phyloP scores from a whole-genome alignment of 2,329 filamentous ascomycete species.

The Xylaria arbuscula region DNA sequence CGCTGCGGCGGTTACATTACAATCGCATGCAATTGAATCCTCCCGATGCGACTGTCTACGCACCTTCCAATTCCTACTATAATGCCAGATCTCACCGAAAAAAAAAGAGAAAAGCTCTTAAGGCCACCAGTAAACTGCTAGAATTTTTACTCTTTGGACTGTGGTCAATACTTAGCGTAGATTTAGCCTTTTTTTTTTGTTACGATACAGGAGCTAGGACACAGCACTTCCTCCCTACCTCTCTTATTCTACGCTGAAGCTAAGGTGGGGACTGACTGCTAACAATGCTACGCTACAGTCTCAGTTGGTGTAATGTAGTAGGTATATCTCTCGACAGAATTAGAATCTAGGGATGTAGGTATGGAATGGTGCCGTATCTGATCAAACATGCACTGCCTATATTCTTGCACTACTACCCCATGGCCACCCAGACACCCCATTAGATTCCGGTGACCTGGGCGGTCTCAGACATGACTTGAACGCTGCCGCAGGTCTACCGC shows the following conservation, averaged over 20 bases:
- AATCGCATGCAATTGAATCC: slow-evolving; percentile 10
- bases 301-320: too few relatives aligned
- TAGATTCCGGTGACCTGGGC: neutral
- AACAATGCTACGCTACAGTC: too few relatives aligned
- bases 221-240: neutral
- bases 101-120: neutral
- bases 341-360: neutral
- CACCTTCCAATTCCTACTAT: slow-evolving; percentile 2
- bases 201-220: neutral
- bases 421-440: neutral
- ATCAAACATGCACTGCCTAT: neutral
- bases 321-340: too few relatives aligned
- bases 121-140: slow-evolving; percentile 1
- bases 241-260: too few relatives aligned
- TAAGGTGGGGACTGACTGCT: too few relatives aligned
- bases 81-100: slow-evolving; percentile 27
- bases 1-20: slow-evolving; percentile 25
- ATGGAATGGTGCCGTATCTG: neutral
- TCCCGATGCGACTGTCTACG: neutral
- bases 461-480: slow-evolving; percentile 10
- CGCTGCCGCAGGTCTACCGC: neutral
- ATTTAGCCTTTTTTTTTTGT: neutral
- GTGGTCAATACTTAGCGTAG: neutral
- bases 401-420: neutral
- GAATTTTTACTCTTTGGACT: slow-evolving; percentile 13